A percentile compares a stretch with the other conserved stretches of the same genome.
These are phyloP conservation scores for Fragilaria crotonensis DNA, from an alignment of 108 stramenopile species.

Conservation along the genomic window DNA sequence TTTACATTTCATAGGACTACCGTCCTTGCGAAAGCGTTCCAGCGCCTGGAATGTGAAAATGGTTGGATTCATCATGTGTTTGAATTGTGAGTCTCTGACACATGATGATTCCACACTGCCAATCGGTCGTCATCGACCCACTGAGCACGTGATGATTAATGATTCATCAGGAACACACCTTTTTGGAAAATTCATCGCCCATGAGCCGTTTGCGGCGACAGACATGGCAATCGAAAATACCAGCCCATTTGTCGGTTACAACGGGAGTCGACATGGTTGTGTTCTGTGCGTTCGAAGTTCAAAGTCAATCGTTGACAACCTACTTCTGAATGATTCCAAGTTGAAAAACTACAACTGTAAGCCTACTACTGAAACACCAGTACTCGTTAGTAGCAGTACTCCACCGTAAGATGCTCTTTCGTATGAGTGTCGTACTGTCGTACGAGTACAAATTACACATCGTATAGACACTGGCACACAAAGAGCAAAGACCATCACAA, in stretches of 20 bases:
- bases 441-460: too few species aligned
- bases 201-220: constrained; percentile 38
- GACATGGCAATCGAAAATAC: constrained; percentile 31
- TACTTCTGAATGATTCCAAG: too few species aligned
- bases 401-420: too few species aligned
- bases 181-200: constrained; percentile 38
- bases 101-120: not conserved
- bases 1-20: constrained; percentile 31
- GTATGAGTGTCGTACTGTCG: too few species aligned
- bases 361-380: too few species aligned
- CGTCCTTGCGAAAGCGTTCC: constrained; percentile 21
- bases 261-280: constrained; percentile 40
- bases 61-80: not conserved
- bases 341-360: too few species aligned
- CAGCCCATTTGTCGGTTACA: constrained; percentile 32
- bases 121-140: not conserved
- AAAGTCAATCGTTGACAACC: too few species aligned
- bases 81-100: not conserved
- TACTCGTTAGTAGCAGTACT: too few species aligned
- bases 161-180: constrained; percentile 1
- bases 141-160: too few species aligned
- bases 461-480: too few species aligned
- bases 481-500: too few species aligned
- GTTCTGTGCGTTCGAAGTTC: too few species aligned
- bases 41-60: constrained; percentile 11